Conservation (phyloP, 768 basidiomycete species). For the Fistulinella prunicolor region DNA sequence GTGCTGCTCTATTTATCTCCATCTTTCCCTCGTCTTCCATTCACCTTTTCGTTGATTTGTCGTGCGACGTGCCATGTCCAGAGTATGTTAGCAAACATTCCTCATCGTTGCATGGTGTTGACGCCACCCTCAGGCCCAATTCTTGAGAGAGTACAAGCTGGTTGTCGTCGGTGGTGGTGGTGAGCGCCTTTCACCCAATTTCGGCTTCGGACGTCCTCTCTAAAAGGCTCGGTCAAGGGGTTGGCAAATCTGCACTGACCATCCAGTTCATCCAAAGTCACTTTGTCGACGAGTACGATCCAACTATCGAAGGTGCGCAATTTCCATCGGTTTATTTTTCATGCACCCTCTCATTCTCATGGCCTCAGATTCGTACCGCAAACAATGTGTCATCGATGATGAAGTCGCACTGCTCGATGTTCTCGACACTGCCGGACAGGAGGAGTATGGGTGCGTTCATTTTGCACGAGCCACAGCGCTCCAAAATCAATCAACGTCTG, state of each 20-base stretch:
- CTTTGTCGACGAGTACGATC: conserved; percentile 92
- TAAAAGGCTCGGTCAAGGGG: conserved; percentile 22
- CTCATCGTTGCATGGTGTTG: background rate
- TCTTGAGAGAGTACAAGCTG: conserved; percentile 96
- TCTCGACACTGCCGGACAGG: conserved; percentile 95
- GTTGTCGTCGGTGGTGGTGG: conserved; percentile 99
- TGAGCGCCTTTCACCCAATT: conserved; percentile 41
- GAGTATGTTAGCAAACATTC: conserved; percentile 17
- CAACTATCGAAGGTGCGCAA: conserved; percentile 82
- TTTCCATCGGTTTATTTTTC: conserved; percentile 7
- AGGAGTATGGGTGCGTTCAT: conserved; percentile 86
- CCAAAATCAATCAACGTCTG: conserved; percentile 1
- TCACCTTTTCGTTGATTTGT: background rate
- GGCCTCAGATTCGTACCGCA: conserved; percentile 84
- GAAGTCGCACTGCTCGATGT: conserved; percentile 97
- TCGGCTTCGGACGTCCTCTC: background rate
- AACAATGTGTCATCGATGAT: conserved; percentile 97
- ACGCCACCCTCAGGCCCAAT: conserved; percentile 58
- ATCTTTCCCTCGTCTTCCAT: conserved; percentile 6
- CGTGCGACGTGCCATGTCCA: conserved; percentile 26
- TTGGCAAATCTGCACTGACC: conserved; percentile 87
- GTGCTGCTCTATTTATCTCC: conserved; percentile 7
- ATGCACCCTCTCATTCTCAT: background rate
- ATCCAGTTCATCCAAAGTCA: conserved; percentile 98
- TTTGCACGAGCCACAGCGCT: conserved; percentile 1